Evolutionary conservation across 75 land plant genomes (phyloP), one percentile per base, ranked within the genome.

Genomic region (Pinus albicaulis): DNA sequence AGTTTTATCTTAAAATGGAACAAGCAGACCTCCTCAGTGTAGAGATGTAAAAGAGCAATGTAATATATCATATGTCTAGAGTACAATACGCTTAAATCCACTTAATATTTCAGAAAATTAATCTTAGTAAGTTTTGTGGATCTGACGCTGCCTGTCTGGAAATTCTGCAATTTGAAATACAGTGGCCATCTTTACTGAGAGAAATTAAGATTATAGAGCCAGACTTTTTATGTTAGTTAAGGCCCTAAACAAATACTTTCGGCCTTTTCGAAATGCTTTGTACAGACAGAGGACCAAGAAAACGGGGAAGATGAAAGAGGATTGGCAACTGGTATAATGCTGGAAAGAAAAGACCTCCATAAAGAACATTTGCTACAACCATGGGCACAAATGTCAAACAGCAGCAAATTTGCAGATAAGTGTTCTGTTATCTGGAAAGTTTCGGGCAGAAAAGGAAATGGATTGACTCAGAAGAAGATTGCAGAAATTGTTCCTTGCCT

Each of bases 401-500:
- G 11, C 48, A 38, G 52, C 17, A 68, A 52, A 41, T 38, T 68
- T 68, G 20, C 23, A 5, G 71, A 68, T 13, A 38, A 41, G 53
- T 34, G 48, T 68, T 41, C 52, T 23, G 41, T n/a, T 68, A 20
- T 68, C 48, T 68, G 13, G 48, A 68, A 68, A 22, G 52, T 75
- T 72, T 71, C 70, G 6, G 55, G 61, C 77, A 56, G 31, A 58
- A 74, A 70, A 58, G 80, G 23, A 23, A 86, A 83, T 78, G 76
- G 62, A 71, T 31, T 74, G 48, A 75, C 72, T 36, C 77, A 77
- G 15, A 77, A 73, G 57, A 58, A 74, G 52, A 34, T 83, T 56
- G 85, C 88, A 69, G 31, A 55, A 78, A 59, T 74, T 25, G 73
- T 36, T 55, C 78, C 81, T 69, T 38, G 76, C 20, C 71, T 56